phyloP scores from a whole-genome alignment of 805 yeast species.

The Yamadazyma akitaensis region DNA sequence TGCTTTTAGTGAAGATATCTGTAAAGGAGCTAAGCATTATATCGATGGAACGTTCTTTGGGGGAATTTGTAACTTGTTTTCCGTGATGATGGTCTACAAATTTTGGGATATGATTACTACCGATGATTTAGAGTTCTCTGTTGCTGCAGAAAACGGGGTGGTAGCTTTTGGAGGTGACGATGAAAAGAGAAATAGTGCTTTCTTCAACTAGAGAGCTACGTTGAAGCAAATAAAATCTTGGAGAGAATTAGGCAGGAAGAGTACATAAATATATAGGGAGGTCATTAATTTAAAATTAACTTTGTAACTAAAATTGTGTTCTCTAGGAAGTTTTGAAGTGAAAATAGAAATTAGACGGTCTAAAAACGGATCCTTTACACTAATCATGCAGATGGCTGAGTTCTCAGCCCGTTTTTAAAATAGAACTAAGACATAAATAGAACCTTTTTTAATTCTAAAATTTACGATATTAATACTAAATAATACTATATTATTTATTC shows the following conservation, averaged over 20 bases:
- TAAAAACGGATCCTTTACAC: not conserved
- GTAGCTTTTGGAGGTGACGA: constrained; percentile 25
- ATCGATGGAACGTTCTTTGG: constrained; percentile 89
- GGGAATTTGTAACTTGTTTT: constrained; percentile 71
- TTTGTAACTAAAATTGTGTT: too few relatives aligned
- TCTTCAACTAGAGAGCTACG: constrained; percentile 8
- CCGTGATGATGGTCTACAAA: constrained; percentile 93
- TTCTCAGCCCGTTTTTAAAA: too few relatives aligned
- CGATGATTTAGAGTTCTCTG: constrained; percentile 91
- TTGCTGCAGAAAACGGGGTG: constrained; percentile 45
- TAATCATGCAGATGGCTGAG: not conserved
- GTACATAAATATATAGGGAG: not conserved
- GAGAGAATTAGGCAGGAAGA: not conserved
- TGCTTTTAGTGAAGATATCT: constrained; percentile 62
- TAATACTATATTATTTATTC: too few relatives aligned
- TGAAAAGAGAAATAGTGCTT: constrained; percentile 28
- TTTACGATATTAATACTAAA: too few relatives aligned
- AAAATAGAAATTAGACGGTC: not conserved
- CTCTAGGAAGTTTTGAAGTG: too few relatives aligned
- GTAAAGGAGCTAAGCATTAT: constrained; percentile 75
- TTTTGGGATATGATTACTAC: constrained; percentile 95
- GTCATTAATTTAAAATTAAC: too few relatives aligned
- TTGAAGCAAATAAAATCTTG: not conserved
- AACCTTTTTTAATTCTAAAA: too few relatives aligned
- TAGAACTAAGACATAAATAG: too few relatives aligned